phyloP scores from a whole-genome alignment of 2,329 filamentous ascomycete species.

The Curvularia sp. region DNA sequence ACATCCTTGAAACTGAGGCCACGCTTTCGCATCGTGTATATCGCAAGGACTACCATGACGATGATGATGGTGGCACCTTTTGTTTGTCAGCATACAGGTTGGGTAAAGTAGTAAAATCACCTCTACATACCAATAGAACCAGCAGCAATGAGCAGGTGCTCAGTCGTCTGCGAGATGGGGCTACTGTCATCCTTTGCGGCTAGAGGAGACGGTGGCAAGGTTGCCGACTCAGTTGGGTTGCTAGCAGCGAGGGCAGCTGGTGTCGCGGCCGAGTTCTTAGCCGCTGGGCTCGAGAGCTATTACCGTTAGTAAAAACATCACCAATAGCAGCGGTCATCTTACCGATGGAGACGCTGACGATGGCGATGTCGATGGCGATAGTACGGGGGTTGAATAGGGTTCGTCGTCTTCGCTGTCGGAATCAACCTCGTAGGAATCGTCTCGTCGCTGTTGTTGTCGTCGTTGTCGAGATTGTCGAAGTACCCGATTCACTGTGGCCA shows the following conservation, averaged over 20 bases:
- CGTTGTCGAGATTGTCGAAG: conserved; percentile 24
- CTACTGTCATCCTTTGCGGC: conserved; percentile 23
- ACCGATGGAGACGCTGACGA: conserved; percentile 30
- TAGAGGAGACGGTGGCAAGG: conserved; percentile 30
- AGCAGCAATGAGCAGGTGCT: conserved; percentile 51
- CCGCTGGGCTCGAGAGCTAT: conserved; percentile 37
- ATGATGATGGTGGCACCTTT: conserved; percentile 51
- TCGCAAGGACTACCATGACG: conserved; percentile 45
- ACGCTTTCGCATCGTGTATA: conserved; percentile 50
- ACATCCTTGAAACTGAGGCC: conserved; percentile 44
- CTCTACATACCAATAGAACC: conserved; percentile 47
- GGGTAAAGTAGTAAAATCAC: no score
- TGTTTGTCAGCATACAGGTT: conserved; percentile 21
- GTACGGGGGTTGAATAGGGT: background rate
- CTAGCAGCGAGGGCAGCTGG: conserved; percentile 30
- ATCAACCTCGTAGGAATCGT: conserved; percentile 14
- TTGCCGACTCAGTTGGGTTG: conserved; percentile 37
- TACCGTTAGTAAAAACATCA: conserved; percentile 21
- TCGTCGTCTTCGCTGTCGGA: conserved; percentile 14
- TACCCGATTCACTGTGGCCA: conserved; percentile 26
- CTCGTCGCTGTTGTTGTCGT: conserved; percentile 23
- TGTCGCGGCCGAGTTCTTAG: conserved; percentile 23
- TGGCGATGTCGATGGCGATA: background rate
- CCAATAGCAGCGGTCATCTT: conserved; percentile 13
- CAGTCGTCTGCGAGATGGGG: conserved; percentile 46